Base-by-base conservation (phyloP, 2,329 filamentous ascomycete species). In the Neurospora sp. region DNA sequence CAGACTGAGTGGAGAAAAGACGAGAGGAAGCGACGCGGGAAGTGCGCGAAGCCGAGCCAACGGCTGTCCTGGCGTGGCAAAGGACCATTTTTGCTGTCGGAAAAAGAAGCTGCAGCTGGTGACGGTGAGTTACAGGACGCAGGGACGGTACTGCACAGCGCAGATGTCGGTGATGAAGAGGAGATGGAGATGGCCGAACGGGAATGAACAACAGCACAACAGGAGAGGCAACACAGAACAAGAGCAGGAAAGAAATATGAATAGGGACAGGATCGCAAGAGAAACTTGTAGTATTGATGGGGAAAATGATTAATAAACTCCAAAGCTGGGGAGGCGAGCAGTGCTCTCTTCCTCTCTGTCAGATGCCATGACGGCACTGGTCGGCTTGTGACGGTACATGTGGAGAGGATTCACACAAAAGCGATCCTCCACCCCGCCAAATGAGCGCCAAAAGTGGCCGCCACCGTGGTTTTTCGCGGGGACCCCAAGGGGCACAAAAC, bases 351-450 rank as follows among this genome's bases (percentile, higher is more conserved):
- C 28, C 3, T 28, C 28, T 28, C 4, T 57, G 52, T 57, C 23
- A 62, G 52, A 71, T 71, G 67, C 66, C 72, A 73, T 67, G 68
- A 69, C 66, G 72, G 71, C 70, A 72, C 69, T 68, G 52, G 67
- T 76, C 74, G 74, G 74, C 74, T 76, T 76, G 73, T 75, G 72
- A 76, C 74, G 74, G 74, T 67, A 65, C 41, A 46, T 40, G 52
- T 52, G 71, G 69, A 36, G 41, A 15, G 41, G 65, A 41, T 66
- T 36, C 52, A 62, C 15, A 33, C 52, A 10, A 62, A 62, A 62
- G 28, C 52, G 28, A 17, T 33, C 12, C 23, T 36, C 33, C 52
- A 62, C 52, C 52, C 52, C 52, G 52, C 52, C 52, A 36, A 62
- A 36, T 62, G 52, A 62, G 52, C 52, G 28, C 52, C 46, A 62